A percentile compares a stretch with the other conserved stretches of the same genome.
Evolutionary conservation across 164 flowering plant species (phyloP).

Genomic region (Stephania japonica): DNA sequence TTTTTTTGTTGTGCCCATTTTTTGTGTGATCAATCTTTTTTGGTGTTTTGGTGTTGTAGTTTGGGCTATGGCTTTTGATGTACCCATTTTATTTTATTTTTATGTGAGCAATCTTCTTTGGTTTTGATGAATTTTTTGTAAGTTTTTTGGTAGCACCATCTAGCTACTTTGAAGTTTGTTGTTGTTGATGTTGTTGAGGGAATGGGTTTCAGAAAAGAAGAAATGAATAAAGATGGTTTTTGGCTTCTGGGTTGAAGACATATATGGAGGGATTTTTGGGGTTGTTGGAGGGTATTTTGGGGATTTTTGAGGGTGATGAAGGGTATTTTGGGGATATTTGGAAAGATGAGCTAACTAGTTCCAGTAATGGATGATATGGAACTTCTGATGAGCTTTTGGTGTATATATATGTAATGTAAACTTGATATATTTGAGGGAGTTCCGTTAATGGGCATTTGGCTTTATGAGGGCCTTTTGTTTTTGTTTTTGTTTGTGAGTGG

Average conservation of each 20-base stretch:
- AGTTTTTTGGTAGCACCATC: neutral
- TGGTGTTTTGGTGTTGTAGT: too few relatives aligned
- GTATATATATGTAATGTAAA: neutral
- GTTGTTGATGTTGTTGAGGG: neutral
- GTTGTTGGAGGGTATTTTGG: neutral
- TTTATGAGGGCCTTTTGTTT: too few relatives aligned
- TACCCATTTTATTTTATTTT: neutral
- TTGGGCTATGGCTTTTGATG: neutral
- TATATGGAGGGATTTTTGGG: neutral
- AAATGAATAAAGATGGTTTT: neutral
- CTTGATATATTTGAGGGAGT: neutral
- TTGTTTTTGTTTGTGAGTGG: too few relatives aligned
- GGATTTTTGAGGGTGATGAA: neutral
- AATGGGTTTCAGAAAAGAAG: neutral
- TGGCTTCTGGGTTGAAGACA: too few relatives aligned
- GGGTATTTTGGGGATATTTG: constrained; percentile 1
- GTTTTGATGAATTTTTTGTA: neutral
- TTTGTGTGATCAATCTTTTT: too few relatives aligned
- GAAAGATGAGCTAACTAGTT: neutral
- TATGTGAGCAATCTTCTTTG: neutral
- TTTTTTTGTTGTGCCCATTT: too few relatives aligned
- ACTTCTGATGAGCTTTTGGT: neutral
- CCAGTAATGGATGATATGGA: neutral
- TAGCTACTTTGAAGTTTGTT: neutral
- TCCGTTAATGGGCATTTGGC: too few relatives aligned